These are phyloP conservation scores for Lachnellula hyalina DNA, from an alignment of 2,329 filamentous ascomycete genomes.

Conservation along the genomic window DNA sequence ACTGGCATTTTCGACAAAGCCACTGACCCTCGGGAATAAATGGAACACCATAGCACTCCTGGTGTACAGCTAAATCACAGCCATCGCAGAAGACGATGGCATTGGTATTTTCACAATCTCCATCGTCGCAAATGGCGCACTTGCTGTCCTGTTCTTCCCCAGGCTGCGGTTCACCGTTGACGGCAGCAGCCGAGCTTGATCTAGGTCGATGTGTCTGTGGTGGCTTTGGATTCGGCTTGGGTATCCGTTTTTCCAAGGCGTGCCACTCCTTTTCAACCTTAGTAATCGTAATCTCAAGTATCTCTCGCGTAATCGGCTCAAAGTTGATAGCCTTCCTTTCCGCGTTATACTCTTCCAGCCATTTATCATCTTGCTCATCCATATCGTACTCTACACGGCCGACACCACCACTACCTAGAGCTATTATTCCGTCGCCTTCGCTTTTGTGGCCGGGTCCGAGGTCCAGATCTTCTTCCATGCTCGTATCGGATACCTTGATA, in stretches of 20 bases:
- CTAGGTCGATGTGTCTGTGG: constrained; percentile 89
- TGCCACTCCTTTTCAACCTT: constrained; percentile 99
- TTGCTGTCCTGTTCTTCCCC: constrained; percentile 96
- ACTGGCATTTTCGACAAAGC: constrained; percentile 93
- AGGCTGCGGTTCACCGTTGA: constrained; percentile 83
- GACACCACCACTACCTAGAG: constrained; percentile 47
- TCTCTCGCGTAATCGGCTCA: constrained; percentile 81
- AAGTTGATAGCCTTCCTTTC: constrained; percentile 69
- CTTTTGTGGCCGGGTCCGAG: constrained; percentile 40
- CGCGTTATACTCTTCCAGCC: constrained; percentile 79
- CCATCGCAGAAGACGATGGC: constrained; percentile 99
- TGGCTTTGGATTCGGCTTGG: constrained; percentile 93
- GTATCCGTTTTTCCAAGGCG: constrained; percentile 89
- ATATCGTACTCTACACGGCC: constrained; percentile 97
- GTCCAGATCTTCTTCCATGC: constrained; percentile 55
- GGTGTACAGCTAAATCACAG: constrained; percentile 94
- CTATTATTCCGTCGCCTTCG: constrained; percentile 53
- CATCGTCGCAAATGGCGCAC: constrained; percentile 96
- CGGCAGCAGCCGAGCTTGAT: constrained; percentile 89
- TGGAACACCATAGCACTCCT: constrained; percentile 97
- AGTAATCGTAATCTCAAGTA: constrained; percentile 97
- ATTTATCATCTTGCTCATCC: constrained; percentile 98
- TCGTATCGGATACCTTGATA: constrained; percentile 56
- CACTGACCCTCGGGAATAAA: constrained; percentile 99
- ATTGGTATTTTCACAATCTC: constrained; percentile 99